Conservation (phyloP, 805 yeast genomes). For the Saccharomyces paradoxus region DNA sequence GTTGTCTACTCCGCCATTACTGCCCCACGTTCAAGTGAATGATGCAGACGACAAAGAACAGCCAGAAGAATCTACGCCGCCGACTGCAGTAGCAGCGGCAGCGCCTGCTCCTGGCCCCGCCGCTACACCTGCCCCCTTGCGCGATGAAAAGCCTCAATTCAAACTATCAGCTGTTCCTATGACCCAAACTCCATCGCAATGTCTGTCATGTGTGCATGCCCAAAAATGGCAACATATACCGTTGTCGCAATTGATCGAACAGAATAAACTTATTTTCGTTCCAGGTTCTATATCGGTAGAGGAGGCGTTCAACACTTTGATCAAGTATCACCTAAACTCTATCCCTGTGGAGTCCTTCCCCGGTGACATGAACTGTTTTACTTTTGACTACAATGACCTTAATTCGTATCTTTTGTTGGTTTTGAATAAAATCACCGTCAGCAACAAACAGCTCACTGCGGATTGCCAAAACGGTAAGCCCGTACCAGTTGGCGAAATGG, state of each 20-base stretch:
- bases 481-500: constrained; percentile 85
- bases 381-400: constrained; percentile 88
- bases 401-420: constrained; percentile 80
- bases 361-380: constrained; percentile 59
- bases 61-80: constrained; percentile 2
- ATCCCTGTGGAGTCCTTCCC: constrained; percentile 63
- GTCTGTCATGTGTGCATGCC: constrained; percentile 20
- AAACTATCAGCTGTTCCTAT: constrained; percentile 6
- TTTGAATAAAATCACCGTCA: constrained; percentile 54
- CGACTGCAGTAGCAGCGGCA: background rate
- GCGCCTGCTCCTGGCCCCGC: background rate
- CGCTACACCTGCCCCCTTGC: background rate
- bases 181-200: constrained; percentile 15
- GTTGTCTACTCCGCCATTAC: constrained; percentile 67
- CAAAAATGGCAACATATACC: constrained; percentile 64
- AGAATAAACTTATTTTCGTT: constrained; percentile 66
- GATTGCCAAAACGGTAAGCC: constrained; percentile 81
- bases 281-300: constrained; percentile 68
- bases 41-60: background rate
- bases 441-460: constrained; percentile 28
- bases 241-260: constrained; percentile 66
- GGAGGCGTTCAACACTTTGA: constrained; percentile 74
- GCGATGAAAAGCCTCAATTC: constrained; percentile 31
- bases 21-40: constrained; percentile 27
- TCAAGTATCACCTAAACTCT: constrained; percentile 67